Conservation (phyloP, 2,329 filamentous ascomycete species). For the Lizonia empirigonia region DNA sequence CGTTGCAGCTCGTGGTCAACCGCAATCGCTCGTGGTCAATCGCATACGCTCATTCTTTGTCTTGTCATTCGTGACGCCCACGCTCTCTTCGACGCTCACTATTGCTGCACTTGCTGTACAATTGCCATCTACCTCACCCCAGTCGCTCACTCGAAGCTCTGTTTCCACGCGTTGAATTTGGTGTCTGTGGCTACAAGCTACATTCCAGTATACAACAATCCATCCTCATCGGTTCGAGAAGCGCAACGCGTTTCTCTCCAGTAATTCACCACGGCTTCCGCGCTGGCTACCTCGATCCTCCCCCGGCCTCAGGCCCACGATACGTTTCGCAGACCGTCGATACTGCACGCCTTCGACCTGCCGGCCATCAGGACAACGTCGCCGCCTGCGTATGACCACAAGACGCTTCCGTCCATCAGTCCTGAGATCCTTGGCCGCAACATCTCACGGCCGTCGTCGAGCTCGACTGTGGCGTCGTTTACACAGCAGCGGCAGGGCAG, state of each 20-base stretch:
- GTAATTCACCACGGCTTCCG: conserved; percentile 58
- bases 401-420: conserved; percentile 55
- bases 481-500: conserved; percentile 48
- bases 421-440: conserved; percentile 53
- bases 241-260: conserved; percentile 46
- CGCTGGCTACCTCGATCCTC: conserved; percentile 62
- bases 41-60: background rate
- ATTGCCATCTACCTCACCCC: conserved; percentile 38
- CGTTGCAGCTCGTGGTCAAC: conserved; percentile 22
- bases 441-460: conserved; percentile 60
- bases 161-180: conserved; percentile 23
- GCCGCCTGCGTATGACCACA: conserved; percentile 50
- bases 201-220: conserved; percentile 13
- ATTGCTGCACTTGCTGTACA: conserved; percentile 21
- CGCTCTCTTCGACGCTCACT: conserved; percentile 29
- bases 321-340: conserved; percentile 54
- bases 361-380: conserved; percentile 54
- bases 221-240: conserved; percentile 29
- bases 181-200: conserved; percentile 20
- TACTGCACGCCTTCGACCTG: conserved; percentile 56
- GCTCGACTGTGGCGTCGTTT: conserved; percentile 55
- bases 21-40: conserved; percentile 19
- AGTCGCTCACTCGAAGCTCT: conserved; percentile 33
- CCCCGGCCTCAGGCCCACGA: conserved; percentile 66
- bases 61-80: conserved; percentile 14